Base-by-base conservation (phyloP, 2,329 filamentous ascomycete species). In the Colletotrichum sp. region DNA sequence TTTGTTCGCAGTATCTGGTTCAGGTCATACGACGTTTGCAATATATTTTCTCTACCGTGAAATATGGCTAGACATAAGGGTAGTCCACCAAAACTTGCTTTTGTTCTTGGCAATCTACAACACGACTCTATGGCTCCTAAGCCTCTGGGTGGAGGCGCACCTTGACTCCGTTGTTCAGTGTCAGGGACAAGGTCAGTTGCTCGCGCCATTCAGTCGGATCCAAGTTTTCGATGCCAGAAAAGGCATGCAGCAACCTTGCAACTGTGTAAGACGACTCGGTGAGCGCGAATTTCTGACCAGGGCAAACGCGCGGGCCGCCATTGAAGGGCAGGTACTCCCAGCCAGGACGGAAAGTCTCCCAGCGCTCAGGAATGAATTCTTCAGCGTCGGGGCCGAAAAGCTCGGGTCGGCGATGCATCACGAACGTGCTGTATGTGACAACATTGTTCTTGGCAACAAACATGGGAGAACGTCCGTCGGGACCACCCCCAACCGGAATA, bases 401-500 rank as follows among this genome's bases (percentile, higher is more conserved):
- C 57, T 83, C 82, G 25, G 25, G 22, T 2, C 82, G 71, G 3
- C 82, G 78, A 63, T 83, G 82, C 82, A 83, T 83, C 2, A 79
- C 32, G 78, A 88, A 89, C 5, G 87, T 82, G 79, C 80, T 85
- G 81, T 88, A 89, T 32, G 81, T 82, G 16, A 89, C 83, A 1
- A 81, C 72, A 2, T 84, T 84, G n/a, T 88, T 89, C 65, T 88
- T 88, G 8, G 82, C 82, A 3, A 91, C 84, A 74, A 88, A 87
- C 19, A 92, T 80, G 0, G 90, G 89, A 0, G 83, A 81, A 15
- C 78, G 80, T 16, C 88, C 86, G 63, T 89, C 84, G 1, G 82
- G 80, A 0, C 90, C 90, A 57, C 90, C 90, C 25, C 90, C 90
- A 0, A 82, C 78, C 1, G 90, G 90, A 0, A 91, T 82, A 0